Conservation (phyloP, 1,284 basidiomycete species). For the Microbotryum silenes-acaulis region DNA sequence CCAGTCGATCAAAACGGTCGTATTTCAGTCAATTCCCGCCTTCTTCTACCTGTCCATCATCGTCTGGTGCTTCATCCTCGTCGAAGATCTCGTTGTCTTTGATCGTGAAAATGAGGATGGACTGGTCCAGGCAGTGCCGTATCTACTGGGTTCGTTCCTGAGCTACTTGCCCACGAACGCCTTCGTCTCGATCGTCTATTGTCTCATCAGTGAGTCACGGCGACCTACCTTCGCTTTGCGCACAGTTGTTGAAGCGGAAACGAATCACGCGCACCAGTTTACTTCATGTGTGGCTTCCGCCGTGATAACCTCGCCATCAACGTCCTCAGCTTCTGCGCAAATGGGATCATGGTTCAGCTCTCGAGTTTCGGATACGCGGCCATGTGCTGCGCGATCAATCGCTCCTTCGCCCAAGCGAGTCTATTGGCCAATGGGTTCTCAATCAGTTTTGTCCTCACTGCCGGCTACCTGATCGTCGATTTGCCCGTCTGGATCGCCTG, state of each 20-base stretch:
- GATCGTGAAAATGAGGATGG: slow-evolving; percentile 48
- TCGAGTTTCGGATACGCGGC: slow-evolving; percentile 43
- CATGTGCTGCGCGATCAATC: slow-evolving; percentile 40
- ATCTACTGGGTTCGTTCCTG: slow-evolving; percentile 16
- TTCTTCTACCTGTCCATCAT: slow-evolving; percentile 32
- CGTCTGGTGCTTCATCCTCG: slow-evolving; percentile 42
- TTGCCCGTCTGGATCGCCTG: slow-evolving; percentile 38
- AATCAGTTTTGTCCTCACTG: slow-evolving; percentile 35
- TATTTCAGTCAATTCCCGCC: slow-evolving; percentile 33
- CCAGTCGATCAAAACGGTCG: slow-evolving; percentile 43
- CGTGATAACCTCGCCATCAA: slow-evolving; percentile 41
- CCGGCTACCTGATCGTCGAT: slow-evolving; percentile 39
- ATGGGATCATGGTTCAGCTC: slow-evolving; percentile 40
- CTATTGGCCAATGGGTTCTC: slow-evolving; percentile 41
- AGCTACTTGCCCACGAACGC: slow-evolving; percentile 35
- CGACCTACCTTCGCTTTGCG: slow-evolving; percentile 41
- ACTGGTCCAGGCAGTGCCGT: slow-evolving; percentile 42
- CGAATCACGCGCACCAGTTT: neutral
- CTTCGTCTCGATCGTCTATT: slow-evolving; percentile 37
- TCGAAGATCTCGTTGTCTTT: slow-evolving; percentile 45
- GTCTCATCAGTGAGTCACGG: slow-evolving; percentile 31
- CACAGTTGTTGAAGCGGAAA: slow-evolving; percentile 39
- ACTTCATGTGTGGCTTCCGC: slow-evolving; percentile 41
- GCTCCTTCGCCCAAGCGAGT: slow-evolving; percentile 42
- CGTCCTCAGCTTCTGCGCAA: slow-evolving; percentile 44